Percentiles rank a stretch among this genome's conserved stretches.
phyloP scores from a whole-genome alignment of 306 rosid genomes.

The Canavalia ensiformis region DNA sequence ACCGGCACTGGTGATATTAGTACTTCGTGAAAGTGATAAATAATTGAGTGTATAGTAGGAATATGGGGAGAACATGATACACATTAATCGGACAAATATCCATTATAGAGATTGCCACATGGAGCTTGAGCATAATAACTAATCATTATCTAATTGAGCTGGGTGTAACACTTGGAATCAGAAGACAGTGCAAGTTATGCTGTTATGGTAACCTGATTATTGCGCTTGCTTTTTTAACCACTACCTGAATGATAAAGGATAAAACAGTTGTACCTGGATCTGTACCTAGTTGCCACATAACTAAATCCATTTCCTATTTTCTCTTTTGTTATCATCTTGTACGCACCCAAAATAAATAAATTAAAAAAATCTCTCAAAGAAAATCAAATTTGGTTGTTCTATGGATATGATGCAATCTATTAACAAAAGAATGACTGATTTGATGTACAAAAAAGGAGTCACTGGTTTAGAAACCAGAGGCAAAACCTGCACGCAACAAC shows the following conservation, averaged over 20 bases:
- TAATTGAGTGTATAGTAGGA: background rate
- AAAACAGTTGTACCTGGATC: background rate
- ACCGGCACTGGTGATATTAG: background rate
- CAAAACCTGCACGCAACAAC: background rate
- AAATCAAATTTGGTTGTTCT: constrained; percentile 36
- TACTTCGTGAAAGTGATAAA: constrained; percentile 1
- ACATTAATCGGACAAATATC: background rate
- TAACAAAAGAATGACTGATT: background rate
- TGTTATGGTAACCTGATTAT: background rate
- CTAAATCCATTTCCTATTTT: constrained; percentile 5
- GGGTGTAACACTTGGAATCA: constrained; percentile 12
- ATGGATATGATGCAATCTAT: constrained; percentile 45
- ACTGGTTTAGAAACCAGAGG: background rate
- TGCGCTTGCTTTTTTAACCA: constrained; percentile 10
- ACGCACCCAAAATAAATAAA: background rate
- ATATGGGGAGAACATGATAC: background rate
- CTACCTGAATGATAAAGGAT: background rate
- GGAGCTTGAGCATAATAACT: background rate
- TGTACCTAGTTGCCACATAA: background rate
- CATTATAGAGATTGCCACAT: constrained; percentile 7
- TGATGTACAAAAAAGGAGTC: background rate
- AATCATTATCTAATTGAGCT: background rate
- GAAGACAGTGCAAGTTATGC: constrained; percentile 14
- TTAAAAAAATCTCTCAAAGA: background rate
- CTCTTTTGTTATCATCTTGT: constrained; percentile 13